Percentiles rank a stretch among this genome's conserved stretches.
Conservation (phyloP, 129 eudicot species). For the Ambrosia trifida region DNA sequence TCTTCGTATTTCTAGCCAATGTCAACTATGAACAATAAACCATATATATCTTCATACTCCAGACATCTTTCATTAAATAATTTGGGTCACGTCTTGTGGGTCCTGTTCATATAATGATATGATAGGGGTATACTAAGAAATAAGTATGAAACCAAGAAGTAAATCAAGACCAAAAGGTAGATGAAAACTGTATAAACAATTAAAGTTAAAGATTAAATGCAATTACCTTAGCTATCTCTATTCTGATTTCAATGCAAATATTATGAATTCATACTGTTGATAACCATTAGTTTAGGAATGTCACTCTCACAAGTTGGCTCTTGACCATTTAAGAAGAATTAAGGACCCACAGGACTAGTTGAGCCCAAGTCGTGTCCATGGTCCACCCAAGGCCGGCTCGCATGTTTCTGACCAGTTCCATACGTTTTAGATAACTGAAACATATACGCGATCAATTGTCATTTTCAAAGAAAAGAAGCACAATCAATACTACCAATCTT, state of each 20-base stretch:
- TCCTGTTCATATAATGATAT: background rate
- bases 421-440: too few species aligned
- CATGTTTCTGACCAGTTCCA: too few species aligned
- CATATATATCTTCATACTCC: background rate
- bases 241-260: background rate
- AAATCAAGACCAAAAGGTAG: constrained; percentile 7
- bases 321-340: constrained; percentile 13
- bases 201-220: constrained; percentile 5
- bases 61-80: background rate
- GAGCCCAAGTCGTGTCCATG: background rate
- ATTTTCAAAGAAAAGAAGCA: too few species aligned
- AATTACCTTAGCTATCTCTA: background rate
- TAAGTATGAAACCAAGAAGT: constrained; percentile 20
- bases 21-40: constrained; percentile 29
- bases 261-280: constrained; percentile 10
- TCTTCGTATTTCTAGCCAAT: constrained; percentile 40
- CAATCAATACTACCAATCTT: too few species aligned
- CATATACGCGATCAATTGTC: too few species aligned
- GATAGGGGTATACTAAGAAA: background rate
- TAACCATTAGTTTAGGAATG: constrained; percentile 20
- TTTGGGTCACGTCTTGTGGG: constrained; percentile 5
- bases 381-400: too few species aligned
- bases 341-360: background rate
- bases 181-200: constrained; percentile 7
- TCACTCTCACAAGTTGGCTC: constrained; percentile 43